phyloP scores from a whole-genome alignment of 768 basidiomycete species.

The Phlebiopsis gigantea region DNA sequence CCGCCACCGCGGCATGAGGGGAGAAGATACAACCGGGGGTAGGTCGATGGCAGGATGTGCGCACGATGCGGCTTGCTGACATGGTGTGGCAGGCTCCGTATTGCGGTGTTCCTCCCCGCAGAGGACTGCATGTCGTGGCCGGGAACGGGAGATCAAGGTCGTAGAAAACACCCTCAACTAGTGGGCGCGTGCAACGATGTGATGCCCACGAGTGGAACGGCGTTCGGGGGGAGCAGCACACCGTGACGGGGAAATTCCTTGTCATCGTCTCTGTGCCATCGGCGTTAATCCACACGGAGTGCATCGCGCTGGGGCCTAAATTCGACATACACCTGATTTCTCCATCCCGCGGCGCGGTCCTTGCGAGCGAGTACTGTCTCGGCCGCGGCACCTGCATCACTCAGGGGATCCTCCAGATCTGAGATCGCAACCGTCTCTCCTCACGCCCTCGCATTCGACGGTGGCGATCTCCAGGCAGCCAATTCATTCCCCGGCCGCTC shows the following conservation, averaged over 20 bases:
- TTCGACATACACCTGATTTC: neutral
- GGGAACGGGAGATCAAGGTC: neutral
- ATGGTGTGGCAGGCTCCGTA: too few species aligned
- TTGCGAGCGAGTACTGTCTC: neutral
- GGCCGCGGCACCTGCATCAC: neutral
- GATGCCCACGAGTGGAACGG: neutral
- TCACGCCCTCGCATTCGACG: neutral
- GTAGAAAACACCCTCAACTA: neutral
- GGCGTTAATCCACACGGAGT: neutral
- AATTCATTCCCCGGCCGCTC: neutral
- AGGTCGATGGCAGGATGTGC: too few species aligned
- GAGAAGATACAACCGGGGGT: too few species aligned
- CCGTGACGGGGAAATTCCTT: neutral
- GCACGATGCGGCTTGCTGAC: too few species aligned
- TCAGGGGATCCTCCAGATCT: neutral
- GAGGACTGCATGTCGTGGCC: neutral
- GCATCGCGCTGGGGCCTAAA: neutral
- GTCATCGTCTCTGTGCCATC: neutral
- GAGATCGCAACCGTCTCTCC: neutral
- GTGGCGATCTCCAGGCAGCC: neutral
- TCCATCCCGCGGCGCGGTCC: neutral
- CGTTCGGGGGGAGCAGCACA: neutral
- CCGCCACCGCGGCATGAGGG: too few species aligned
- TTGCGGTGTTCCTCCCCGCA: too few species aligned
- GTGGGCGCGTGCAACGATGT: neutral